phyloP scores from a whole-genome alignment of 805 yeast genomes.

The Huiozyma sinensis region DNA sequence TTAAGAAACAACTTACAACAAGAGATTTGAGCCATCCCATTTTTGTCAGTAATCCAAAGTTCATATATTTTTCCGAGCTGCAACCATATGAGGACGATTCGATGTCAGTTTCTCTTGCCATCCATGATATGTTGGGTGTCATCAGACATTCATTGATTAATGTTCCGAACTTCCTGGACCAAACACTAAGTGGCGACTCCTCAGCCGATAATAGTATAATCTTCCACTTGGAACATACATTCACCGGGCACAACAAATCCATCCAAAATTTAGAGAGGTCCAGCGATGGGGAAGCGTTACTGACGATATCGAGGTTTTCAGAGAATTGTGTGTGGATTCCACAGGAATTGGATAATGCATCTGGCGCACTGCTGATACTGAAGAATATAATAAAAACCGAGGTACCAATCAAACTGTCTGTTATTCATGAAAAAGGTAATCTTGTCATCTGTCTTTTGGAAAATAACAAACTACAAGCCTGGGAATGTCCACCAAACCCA shows the following conservation, averaged over 20 bases:
- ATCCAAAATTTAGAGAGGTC: conserved; percentile 59
- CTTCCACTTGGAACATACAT: conserved; percentile 38
- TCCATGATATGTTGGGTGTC: conserved; percentile 37
- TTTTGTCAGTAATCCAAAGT: conserved; percentile 26
- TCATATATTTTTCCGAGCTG: conserved; percentile 30
- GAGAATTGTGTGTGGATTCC: conserved; percentile 53
- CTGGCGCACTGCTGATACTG: conserved; percentile 28
- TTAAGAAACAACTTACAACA: conserved; percentile 30
- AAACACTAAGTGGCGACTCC: conserved; percentile 2
- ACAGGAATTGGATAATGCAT: conserved; percentile 16
- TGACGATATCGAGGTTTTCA: conserved; percentile 48
- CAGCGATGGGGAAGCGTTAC: conserved; percentile 47
- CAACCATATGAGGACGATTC: conserved; percentile 16
- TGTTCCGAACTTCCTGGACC: conserved; percentile 14
- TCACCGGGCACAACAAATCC: conserved; percentile 82
- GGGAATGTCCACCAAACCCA: conserved; percentile 41
- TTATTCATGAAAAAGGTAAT: conserved; percentile 39
- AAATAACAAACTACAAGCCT: conserved; percentile 38
- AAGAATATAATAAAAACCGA: conserved; percentile 36
- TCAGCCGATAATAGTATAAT: conserved; percentile 4
- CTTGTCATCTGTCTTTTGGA: conserved; percentile 36
- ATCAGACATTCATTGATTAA: conserved; percentile 28
- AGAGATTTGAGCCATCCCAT: conserved; percentile 16
- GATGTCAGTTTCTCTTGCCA: conserved; percentile 30
- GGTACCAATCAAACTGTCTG: conserved; percentile 37